Percentiles rank a stretch among this genome's conserved stretches.
Evolutionary conservation across 768 basidiomycete genomes (phyloP).

Genomic region (Lentinus tigrinus): DNA sequence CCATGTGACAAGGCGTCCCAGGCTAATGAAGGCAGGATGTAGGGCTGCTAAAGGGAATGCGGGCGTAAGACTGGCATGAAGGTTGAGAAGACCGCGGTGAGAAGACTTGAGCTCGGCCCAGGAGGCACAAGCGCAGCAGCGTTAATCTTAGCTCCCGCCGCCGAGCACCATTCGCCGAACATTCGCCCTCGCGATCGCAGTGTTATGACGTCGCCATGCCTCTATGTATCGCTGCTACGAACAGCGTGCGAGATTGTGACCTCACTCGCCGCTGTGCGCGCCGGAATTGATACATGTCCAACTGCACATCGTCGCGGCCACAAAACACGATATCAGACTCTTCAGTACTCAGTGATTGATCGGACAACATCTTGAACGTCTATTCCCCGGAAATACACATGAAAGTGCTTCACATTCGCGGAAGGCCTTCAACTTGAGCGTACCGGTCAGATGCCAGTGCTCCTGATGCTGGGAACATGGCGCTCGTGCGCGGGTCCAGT

Average conservation of each 20-base stretch:
- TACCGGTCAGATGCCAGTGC: background rate
- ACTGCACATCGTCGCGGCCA: too few relatives aligned
- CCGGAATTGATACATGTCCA: too few relatives aligned
- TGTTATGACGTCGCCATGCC: too few relatives aligned
- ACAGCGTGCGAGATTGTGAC: too few relatives aligned
- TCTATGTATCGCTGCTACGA: too few relatives aligned
- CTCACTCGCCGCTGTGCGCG: too few relatives aligned
- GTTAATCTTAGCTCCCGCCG: background rate
- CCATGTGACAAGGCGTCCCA: background rate
- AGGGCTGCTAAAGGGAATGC: background rate
- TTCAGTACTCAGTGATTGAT: too few relatives aligned
- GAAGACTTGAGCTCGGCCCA: background rate
- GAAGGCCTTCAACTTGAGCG: too few relatives aligned
- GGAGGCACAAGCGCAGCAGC: background rate
- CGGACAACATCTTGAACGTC: too few relatives aligned
- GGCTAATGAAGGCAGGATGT: background rate
- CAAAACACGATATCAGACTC: too few relatives aligned
- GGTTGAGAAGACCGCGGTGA: background rate
- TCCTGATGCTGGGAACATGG: background rate
- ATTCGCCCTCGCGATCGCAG: background rate
- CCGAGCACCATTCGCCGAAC: background rate
- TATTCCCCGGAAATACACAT: too few relatives aligned
- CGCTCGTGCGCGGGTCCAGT: slow-evolving; percentile 6
- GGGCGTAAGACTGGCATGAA: background rate
- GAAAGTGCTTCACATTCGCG: too few relatives aligned